Base-by-base conservation (phyloP, 805 yeast species). In the Cyberlindnera euphorbiiphila region DNA sequence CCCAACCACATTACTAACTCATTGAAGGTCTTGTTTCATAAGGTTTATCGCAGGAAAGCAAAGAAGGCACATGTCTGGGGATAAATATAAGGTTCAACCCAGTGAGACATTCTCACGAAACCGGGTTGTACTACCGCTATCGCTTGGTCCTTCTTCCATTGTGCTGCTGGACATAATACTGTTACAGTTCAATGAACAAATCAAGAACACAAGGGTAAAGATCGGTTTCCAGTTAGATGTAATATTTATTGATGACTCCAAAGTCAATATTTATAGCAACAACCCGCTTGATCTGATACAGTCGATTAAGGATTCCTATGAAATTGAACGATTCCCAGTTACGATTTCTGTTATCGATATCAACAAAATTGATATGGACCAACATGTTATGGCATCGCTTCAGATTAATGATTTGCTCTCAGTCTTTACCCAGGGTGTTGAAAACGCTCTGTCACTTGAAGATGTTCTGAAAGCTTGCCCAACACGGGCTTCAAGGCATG, bases 1-100 rank as follows among this genome's bases (percentile, higher is more conserved):
- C 5, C 29, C 19, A 18, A 24, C n/a, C 8, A 25, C 22, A n/a
- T 10, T 24, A 33, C 37, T 21, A 35, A 22, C 34, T 4, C 18
- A 5, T 18, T 41, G 12, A 17, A 16, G 37, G 25, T 39, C 45
- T 2, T 89, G 98, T 59, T 91, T 86, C 50, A 54, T 72, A 15
- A 70, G 78, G 42, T 89, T 86, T 55, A 68, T 89, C 25, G 70
- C 81, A 40, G 80, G 85, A 17, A 89, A 89, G 57, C 88, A 85
- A 59, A 69, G 95, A 44, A 84, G 82, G 53, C 83, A 72, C 53
- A 78, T 91, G 87, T 46, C 54, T 6, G 74, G 71, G 46, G 88
- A 84, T 11, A 74, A 69, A 37, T 88, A 73, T 62, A 84, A 85
- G 53, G 89, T 84, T 16, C 73, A 79, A 50, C 87, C 72, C 50